Evolutionary conservation across 2,329 filamentous ascomycete genomes (phyloP).

Genomic region (Drechmeria coniospora): DNA sequence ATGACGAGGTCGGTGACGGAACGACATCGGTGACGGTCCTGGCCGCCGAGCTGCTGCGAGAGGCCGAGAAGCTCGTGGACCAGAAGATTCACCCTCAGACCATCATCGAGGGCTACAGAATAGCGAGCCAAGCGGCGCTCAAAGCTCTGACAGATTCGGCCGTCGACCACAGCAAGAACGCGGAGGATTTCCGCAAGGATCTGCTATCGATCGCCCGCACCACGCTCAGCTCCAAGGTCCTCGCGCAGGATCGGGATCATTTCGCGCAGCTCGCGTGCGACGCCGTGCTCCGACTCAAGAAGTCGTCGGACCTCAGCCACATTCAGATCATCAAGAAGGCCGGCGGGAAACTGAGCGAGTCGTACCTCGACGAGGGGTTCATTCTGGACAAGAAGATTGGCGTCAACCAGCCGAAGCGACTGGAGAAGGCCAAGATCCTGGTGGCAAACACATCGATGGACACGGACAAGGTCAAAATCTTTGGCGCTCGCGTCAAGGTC

Average conservation of each 20-base stretch:
- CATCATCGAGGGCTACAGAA: conserved; percentile 97
- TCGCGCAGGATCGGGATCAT: conserved; percentile 83
- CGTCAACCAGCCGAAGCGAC: conserved; percentile 91
- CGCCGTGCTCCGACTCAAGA: conserved; percentile 77
- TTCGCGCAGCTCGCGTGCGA: conserved; percentile 84
- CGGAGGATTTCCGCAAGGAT: conserved; percentile 76
- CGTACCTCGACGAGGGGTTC: conserved; percentile 94
- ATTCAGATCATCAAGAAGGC: conserved; percentile 99
- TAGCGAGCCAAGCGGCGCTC: conserved; percentile 83
- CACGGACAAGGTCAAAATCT: conserved; percentile 99
- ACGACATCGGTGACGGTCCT: conserved; percentile 96
- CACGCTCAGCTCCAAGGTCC: conserved; percentile 91
- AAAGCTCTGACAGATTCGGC: conserved; percentile 70
- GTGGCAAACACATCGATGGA: conserved; percentile 99
- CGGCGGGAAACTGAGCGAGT: conserved; percentile 92
- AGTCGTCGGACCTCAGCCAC: conserved; percentile 85
- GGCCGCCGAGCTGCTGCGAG: conserved; percentile 83
- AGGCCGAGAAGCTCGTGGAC: conserved; percentile 93
- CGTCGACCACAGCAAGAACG: conserved; percentile 76
- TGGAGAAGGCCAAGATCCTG: conserved; percentile 96
- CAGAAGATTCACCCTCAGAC: conserved; percentile 99
- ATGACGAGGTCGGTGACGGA: conserved; percentile 95
- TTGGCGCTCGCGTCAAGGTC: conserved; percentile 92
- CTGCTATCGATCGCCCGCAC: conserved; percentile 82
- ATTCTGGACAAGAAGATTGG: conserved; percentile 99